Base-by-base conservation (phyloP, 768 basidiomycete genomes). In the Fistulinella prunicolor region DNA sequence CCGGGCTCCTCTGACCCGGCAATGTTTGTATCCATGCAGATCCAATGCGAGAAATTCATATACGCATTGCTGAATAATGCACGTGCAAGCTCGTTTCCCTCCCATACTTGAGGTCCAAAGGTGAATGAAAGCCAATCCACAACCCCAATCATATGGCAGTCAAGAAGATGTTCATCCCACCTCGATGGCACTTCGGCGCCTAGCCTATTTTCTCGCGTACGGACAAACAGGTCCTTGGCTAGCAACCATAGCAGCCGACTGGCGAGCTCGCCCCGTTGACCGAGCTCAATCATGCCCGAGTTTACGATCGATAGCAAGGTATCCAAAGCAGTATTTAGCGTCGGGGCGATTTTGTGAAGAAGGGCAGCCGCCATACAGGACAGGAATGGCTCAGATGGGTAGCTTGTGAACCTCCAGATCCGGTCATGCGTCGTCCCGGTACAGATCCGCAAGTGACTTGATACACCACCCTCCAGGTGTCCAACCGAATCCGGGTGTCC, bases 401-500 rank as follows among this genome's bases (percentile, higher is more conserved):
- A 51, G 14, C 34, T 34, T 13, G 50, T 51, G 28, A 43, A 42
- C n/a, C 22, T 49, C 49, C 53, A 45, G 13, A 9, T 23, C 17
- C 39, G 45, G 42, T 45, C 45, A 38, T 32, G 24, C 12, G 47
- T 49, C 3, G 22, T 44, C 29, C 9, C 29, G 35, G 36, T 24
- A 19, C 44, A 56, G 14, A 56, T 21, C 13, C 46, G 56, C 7
- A 57, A 30, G 32, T 56, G 54, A 13, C 41, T 51, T 10, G 44
- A 43, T 10, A 56, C 44, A 14, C 20, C 46, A 0, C 9, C 24
- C 19, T 52, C 44, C 20, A 46, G 17, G 28, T n/a, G n/a, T n/a
- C 5, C 8, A 10, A 20, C n/a, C 1, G 47, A 29, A 10, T 43
- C 36, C 19, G 37, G 36, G 20, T 38, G 42, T 24, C 42, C 47